Evolutionary conservation across 208 protist genomes (phyloP).

Genomic region (Trichomonas vaginalis): DNA sequence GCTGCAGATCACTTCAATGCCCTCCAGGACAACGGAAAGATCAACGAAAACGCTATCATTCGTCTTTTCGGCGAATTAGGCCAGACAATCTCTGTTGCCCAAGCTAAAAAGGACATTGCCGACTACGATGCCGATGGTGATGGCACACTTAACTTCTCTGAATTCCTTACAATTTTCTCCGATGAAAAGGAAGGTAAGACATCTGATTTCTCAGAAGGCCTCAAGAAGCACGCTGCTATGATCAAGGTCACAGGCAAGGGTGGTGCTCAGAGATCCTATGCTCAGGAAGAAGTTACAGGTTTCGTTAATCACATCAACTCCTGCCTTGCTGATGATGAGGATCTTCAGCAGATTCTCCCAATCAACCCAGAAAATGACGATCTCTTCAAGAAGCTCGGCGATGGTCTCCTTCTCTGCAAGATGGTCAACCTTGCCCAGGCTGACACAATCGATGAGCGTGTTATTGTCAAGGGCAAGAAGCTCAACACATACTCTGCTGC

Average conservation of each 20-base stretch:
- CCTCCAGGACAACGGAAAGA: not conserved
- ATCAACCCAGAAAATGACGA: conserved; percentile 19
- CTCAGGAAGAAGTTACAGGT: conserved; percentile 34
- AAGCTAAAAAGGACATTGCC: not conserved
- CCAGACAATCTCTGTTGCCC: not conserved
- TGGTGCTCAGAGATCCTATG: conserved; percentile 29
- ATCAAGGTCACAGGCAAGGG: not conserved
- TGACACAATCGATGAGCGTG: conserved; percentile 38
- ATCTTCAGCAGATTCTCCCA: conserved; percentile 24
- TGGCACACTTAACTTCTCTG: not conserved
- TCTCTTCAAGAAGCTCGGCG: conserved; percentile 23
- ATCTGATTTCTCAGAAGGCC: not conserved
- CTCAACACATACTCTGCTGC: conserved; percentile 33
- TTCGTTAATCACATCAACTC: conserved; percentile 33
- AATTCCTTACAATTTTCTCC: not conserved
- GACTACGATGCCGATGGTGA: not conserved
- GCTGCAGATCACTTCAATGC: not conserved
- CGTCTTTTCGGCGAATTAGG: not conserved
- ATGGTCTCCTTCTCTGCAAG: conserved; percentile 36
- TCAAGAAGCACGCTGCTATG: not conserved
- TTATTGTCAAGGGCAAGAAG: conserved; percentile 25
- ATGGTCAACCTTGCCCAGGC: conserved; percentile 35
- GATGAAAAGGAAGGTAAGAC: not conserved
- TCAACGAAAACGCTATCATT: not conserved
- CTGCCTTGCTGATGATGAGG: conserved; percentile 26